These are phyloP conservation scores for Arachis hypogaea DNA, from an alignment of 306 rosid species.

Conservation along the genomic window DNA sequence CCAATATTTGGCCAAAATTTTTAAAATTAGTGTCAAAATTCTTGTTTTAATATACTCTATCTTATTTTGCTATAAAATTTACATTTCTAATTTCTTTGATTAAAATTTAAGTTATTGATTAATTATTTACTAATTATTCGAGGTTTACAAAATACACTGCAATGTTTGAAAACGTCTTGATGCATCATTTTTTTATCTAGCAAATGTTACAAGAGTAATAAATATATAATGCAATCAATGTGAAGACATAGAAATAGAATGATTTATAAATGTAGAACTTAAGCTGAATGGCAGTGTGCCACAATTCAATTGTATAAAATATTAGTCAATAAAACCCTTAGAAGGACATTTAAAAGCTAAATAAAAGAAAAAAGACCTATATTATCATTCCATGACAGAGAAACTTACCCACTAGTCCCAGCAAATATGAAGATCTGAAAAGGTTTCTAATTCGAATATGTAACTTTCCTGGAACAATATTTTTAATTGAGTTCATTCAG, in stretches of 20 bases:
- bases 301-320: too few relatives aligned
- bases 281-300: too few relatives aligned
- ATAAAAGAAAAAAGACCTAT: neutral
- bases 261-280: slow-evolving; percentile 2
- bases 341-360: too few relatives aligned
- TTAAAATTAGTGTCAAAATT: too few relatives aligned
- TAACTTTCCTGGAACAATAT: slow-evolving; percentile 46
- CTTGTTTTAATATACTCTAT: too few relatives aligned
- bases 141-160: slow-evolving; percentile 1
- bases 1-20: too few relatives aligned
- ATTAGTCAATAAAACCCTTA: too few relatives aligned
- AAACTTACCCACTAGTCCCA: slow-evolving; percentile 80
- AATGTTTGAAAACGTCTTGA: neutral
- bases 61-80: too few relatives aligned
- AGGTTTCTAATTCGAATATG: slow-evolving; percentile 57
- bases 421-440: slow-evolving; percentile 77
- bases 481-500: slow-evolving; percentile 6
- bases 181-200: slow-evolving; percentile 7
- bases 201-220: slow-evolving; percentile 10
- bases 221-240: slow-evolving; percentile 15
- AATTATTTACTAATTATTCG: neutral
- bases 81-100: too few relatives aligned
- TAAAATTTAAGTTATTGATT: too few relatives aligned
- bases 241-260: slow-evolving; percentile 1
- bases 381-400: slow-evolving; percentile 26